A percentile compares a stretch with the other conserved stretches of the same genome.
Evolutionary conservation across 2,329 filamentous ascomycete species (phyloP).

Genomic region (Coniochaeta sp.): DNA sequence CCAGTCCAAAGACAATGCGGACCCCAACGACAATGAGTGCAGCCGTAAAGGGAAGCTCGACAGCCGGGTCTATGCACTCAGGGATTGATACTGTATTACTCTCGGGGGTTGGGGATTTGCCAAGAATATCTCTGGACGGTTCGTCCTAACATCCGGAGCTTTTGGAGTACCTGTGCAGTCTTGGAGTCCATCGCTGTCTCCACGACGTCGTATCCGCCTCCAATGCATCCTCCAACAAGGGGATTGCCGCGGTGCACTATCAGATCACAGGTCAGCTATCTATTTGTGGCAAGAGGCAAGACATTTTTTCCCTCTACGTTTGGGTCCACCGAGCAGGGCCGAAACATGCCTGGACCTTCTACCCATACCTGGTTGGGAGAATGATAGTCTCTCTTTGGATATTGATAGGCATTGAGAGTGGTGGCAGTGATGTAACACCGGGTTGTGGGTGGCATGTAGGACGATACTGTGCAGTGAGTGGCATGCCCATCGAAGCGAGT

Average conservation of each 20-base stretch:
- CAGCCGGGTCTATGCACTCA: not conserved
- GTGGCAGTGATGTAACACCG: not conserved
- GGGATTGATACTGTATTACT: not conserved
- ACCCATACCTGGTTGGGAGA: no score
- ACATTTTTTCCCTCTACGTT: not conserved
- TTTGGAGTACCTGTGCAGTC: no score
- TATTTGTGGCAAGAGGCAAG: not conserved
- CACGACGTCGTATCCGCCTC: not conserved
- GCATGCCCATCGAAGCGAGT: not conserved
- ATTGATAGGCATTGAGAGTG: not conserved
- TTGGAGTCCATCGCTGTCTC: not conserved
- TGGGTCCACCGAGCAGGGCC: not conserved
- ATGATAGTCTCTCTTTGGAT: not conserved
- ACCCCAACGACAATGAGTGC: not conserved
- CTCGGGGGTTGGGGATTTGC: not conserved
- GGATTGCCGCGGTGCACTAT: no score
- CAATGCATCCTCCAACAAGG: not conserved
- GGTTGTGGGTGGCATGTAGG: not conserved
- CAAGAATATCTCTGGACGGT: not conserved
- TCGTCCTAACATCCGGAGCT: not conserved
- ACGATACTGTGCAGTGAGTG: no score
- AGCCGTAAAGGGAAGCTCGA: slow-evolving; percentile 3
- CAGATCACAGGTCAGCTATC: no score
- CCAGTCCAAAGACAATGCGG: not conserved
- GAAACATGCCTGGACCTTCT: not conserved